Base-by-base conservation (phyloP, 768 basidiomycete species). In the Collybia nuda region DNA sequence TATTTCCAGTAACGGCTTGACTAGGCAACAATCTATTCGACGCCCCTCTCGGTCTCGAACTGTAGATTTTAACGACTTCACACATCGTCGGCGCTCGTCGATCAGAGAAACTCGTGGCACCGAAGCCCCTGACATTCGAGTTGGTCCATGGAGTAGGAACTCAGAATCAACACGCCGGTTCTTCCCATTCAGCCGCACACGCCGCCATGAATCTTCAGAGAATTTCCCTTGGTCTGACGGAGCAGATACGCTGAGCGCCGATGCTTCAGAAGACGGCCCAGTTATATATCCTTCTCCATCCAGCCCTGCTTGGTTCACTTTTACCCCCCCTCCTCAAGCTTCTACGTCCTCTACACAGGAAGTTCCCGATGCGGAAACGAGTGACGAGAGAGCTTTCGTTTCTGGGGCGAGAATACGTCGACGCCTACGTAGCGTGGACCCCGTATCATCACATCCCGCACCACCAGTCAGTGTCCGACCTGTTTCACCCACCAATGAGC, bases 41-140 rank as follows among this genome's bases (percentile, higher is more conserved):
- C 85, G 85, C 19, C 73, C 81, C 1, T 58, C 70, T 26, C 72
- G 77, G 4, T 75, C 77, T 23, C 71, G 86, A 28, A 73, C 80
- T 12, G 73, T 80, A 12, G 87, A 90, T 54, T 89, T 90, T 63
- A 83, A 77, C 59, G 88, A 90, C 22, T 89, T 86, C 54, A 85
- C 87, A 0, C 65, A 79, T 19, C 82, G 81, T 11, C 81, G 88
- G 24, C 79, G 88, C 45, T 79, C 79, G 15, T 68, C 71, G 4
- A 79, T 64, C 21, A 67, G 79, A 40, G 75, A 77, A 12, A 47
- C 66, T 2, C 40, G 62, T 9, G 55, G 56, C 15, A 49, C 57
- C 17, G 68, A 69, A 19, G 58, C 64, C 11, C 54, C 59, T 24
- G 70, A 71, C 12, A 56, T 59, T 2, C 53, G 66, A 50, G 68